Percentiles rank a stretch among this genome's conserved stretches.
phyloP scores from a whole-genome alignment of 148 eudicot genomes.

The Tetragonia tetragonoides region DNA sequence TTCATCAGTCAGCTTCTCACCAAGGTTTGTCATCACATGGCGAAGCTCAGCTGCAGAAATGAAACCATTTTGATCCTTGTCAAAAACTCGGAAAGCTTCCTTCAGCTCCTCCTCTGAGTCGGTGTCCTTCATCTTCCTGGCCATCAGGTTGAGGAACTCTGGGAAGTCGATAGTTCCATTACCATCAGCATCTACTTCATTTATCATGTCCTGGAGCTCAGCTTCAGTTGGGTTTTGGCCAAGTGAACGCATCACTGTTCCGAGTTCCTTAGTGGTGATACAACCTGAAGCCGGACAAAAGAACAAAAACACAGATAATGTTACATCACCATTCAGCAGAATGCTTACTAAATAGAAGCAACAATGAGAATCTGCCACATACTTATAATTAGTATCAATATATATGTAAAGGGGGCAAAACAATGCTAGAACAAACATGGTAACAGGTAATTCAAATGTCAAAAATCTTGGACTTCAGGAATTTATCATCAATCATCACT shows the following conservation, averaged over 20 bases:
- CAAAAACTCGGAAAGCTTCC: constrained; percentile 47
- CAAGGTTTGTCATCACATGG: constrained; percentile 48
- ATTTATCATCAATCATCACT: not conserved
- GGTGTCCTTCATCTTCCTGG: constrained; percentile 43
- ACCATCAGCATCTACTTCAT: constrained; percentile 45
- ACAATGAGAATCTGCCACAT: not conserved
- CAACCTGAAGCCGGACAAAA: constrained; percentile 21
- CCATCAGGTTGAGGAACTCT: constrained; percentile 46
- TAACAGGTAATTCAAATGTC: not conserved
- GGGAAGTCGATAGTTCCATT: constrained; percentile 41
- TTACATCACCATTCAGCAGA: not conserved
- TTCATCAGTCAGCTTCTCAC: constrained; percentile 45
- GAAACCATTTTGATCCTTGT: constrained; percentile 50
- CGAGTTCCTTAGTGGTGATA: constrained; percentile 48
- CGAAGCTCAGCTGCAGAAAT: constrained; percentile 47
- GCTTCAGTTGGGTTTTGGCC: constrained; percentile 51
- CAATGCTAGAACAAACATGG: not conserved
- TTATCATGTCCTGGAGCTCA: constrained; percentile 47
- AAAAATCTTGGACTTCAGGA: no score
- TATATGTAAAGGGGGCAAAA: not conserved
- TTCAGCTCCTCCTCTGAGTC: constrained; percentile 44
- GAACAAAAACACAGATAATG: not conserved
- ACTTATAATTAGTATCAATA: not conserved
- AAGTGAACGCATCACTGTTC: constrained; percentile 47
- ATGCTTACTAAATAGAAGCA: not conserved